Base-by-base conservation (phyloP, 352 stramenopile genomes). In the Aphanomyces euteiches region DNA sequence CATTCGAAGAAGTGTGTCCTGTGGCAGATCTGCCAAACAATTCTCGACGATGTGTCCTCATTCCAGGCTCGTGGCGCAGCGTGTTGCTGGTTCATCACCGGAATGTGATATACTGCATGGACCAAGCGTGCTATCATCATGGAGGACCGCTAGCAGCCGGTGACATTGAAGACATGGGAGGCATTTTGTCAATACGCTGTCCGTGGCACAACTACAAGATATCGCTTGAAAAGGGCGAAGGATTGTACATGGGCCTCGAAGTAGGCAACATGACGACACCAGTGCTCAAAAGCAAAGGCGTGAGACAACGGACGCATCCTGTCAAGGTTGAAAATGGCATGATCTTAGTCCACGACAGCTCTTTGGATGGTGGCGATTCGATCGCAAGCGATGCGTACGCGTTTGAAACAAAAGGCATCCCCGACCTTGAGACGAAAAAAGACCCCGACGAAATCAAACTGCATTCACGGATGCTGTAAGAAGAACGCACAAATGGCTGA, bases 181-280 rank as follows among this genome's bases (percentile, higher is more conserved):
- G 82, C 45, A 92, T 90, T 39, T 66, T 80, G 7, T 89, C 83
- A 3, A 81, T 93, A 72, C 90, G 91, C 73, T 93, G 87, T 75
- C 87, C 87, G 36, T 95, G 87, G 87, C 87, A 95, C 72, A 84
- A 84, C 53, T 95, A 89, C 75, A 87, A 90, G 56, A 95, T 95
- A 72, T 84, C 83, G 7, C 66, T 95, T 10, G 82, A 84, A 58
- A 92, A 82, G 3, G 87, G 87, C 36, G 87, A 95, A 74, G 87
- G 87, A 3, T 77, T 95, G 2, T 95, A 95, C 79, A 90, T 88
- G 74, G 85, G 87, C 60, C 74, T 95, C 40, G 81, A 95, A 60
- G 88, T 90, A 82, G 75, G 75, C 7, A 81, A 66, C 59, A 67
- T 68, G 53, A 57, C 15, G 21, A 73, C 75, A 3, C 83, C 85